phyloP scores from a whole-genome alignment of 2,329 filamentous ascomycete species.

The Colletotrichum sp. region DNA sequence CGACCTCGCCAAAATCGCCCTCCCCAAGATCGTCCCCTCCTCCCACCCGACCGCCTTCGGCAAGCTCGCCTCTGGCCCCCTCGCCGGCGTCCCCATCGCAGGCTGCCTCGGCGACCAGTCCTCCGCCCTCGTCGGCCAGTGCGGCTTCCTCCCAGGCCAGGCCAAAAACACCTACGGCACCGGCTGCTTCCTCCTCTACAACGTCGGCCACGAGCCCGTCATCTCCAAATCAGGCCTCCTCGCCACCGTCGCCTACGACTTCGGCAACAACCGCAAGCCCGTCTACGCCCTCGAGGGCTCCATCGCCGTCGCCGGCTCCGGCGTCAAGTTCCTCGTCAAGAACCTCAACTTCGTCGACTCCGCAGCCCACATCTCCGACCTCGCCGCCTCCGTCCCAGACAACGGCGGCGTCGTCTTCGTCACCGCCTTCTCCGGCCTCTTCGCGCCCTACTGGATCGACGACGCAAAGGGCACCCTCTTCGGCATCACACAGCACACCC shows the following conservation, averaged over 20 bases:
- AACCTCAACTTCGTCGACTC: slow-evolving; percentile 66
- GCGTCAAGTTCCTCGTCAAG: slow-evolving; percentile 75
- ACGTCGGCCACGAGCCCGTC: slow-evolving; percentile 83
- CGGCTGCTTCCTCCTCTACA: slow-evolving; percentile 88
- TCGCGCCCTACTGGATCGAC: slow-evolving; percentile 95
- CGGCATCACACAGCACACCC: slow-evolving; percentile 84
- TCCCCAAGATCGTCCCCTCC: slow-evolving; percentile 86
- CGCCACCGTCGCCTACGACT: slow-evolving; percentile 87
- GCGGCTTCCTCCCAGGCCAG: slow-evolving; percentile 79
- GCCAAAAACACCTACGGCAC: slow-evolving; percentile 95
- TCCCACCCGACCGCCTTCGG: slow-evolving; percentile 79
- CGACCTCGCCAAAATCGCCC: slow-evolving; percentile 67
- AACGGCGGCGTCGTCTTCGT: slow-evolving; percentile 88
- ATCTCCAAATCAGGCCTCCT: slow-evolving; percentile 84
- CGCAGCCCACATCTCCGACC: slow-evolving; percentile 52
- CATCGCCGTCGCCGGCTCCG: slow-evolving; percentile 81
- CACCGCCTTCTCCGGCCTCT: slow-evolving; percentile 88
- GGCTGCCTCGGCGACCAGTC: slow-evolving; percentile 89
- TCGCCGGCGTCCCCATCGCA: slow-evolving; percentile 76
- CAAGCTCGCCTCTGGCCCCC: slow-evolving; percentile 63
- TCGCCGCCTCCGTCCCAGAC: slow-evolving; percentile 63
- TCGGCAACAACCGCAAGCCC: slow-evolving; percentile 63
- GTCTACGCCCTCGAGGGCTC: slow-evolving; percentile 86
- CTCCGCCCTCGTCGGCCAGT: slow-evolving; percentile 83
- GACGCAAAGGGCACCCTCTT: slow-evolving; percentile 89